A percentile compares a stretch with the other conserved stretches of the same genome.
Evolutionary conservation across 169 alveolate species (phyloP).

Genomic region (Cardiosporidium cionae): DNA sequence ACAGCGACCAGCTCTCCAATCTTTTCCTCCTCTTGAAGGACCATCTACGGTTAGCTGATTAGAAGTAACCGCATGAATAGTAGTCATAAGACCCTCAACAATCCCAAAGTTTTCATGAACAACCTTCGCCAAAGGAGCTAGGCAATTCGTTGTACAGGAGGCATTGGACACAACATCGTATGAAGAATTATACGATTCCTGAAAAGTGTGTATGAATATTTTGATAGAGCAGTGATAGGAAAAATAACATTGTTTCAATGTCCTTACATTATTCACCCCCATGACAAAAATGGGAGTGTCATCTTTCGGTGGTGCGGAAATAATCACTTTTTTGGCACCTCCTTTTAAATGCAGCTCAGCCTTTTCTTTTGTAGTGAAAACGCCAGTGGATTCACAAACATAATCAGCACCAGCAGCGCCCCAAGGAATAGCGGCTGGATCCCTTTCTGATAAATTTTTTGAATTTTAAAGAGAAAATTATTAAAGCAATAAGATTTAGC

Average conservation of each 20-base stretch:
- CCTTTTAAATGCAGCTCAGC: conserved; percentile 88
- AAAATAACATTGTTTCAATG: too few species aligned
- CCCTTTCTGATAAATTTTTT: conserved; percentile 63
- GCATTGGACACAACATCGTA: conserved; percentile 94
- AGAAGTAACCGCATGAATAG: conserved; percentile 99
- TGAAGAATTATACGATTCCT: conserved; percentile 69
- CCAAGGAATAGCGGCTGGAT: conserved; percentile 94
- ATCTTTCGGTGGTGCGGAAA: conserved; percentile 98
- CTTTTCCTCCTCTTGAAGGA: conserved; percentile 99
- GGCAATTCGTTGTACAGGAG: conserved; percentile 99
- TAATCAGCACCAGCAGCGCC: conserved; percentile 87
- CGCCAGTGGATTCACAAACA: conserved; percentile 97
- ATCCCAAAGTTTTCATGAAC: conserved; percentile 94
- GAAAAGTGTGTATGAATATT: neutral
- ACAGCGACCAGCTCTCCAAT: conserved; percentile 99
- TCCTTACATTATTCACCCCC: conserved; percentile 91
- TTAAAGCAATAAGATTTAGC: too few species aligned
- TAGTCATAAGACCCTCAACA: conserved; percentile 97
- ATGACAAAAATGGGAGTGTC: conserved; percentile 93
- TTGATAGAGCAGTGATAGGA: neutral
- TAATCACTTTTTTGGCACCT: conserved; percentile 94
- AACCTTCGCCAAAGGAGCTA: conserved; percentile 98
- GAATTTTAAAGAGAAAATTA: too few species aligned
- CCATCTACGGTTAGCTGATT: conserved; percentile 99
- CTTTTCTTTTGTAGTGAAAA: conserved; percentile 87